Evolutionary conservation across 2,329 filamentous ascomycete species (phyloP).

Genomic region (Arthrobotrys conoides): DNA sequence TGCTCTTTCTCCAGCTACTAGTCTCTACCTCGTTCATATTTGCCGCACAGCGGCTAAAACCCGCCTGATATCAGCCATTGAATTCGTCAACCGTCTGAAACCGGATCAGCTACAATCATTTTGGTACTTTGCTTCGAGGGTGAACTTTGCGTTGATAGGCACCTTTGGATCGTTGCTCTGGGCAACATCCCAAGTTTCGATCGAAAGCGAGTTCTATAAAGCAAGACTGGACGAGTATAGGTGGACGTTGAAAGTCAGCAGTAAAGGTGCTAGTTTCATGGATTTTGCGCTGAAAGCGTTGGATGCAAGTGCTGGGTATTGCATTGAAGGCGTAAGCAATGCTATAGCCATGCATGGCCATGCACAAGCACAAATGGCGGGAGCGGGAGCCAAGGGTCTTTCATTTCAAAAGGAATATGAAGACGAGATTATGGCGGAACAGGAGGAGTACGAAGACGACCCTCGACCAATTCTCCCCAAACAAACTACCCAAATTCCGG

Average conservation of each 20-base stretch:
- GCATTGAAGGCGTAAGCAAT: constrained; percentile 55
- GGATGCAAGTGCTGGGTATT: constrained; percentile 68
- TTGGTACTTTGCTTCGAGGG: constrained; percentile 90
- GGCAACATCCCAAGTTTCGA: constrained; percentile 84
- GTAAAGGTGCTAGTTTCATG: constrained; percentile 69
- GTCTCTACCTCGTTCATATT: constrained; percentile 84
- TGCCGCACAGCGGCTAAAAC: constrained; percentile 95
- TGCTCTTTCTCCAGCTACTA: constrained; percentile 74
- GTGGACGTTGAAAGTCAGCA: constrained; percentile 91
- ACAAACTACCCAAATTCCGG: constrained; percentile 53
- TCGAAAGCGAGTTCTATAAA: constrained; percentile 92
- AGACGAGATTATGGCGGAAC: constrained; percentile 58
- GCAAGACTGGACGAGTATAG: constrained; percentile 87
- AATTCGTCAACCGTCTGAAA: constrained; percentile 93
- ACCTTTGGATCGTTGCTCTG: constrained; percentile 92
- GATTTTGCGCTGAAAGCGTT: constrained; percentile 82
- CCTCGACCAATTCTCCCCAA: constrained; percentile 21
- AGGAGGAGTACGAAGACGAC: constrained; percentile 55
- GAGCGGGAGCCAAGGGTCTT: constrained; percentile 51
- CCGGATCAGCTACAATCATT: constrained; percentile 89
- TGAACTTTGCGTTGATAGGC: constrained; percentile 93
- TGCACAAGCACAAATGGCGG: not conserved
- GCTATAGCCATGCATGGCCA: not conserved
- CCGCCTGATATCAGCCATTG: constrained; percentile 93
- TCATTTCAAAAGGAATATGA: constrained; percentile 60